Base-by-base conservation (phyloP, 805 yeast genomes). In the Saccharomycopsis babjevae region DNA sequence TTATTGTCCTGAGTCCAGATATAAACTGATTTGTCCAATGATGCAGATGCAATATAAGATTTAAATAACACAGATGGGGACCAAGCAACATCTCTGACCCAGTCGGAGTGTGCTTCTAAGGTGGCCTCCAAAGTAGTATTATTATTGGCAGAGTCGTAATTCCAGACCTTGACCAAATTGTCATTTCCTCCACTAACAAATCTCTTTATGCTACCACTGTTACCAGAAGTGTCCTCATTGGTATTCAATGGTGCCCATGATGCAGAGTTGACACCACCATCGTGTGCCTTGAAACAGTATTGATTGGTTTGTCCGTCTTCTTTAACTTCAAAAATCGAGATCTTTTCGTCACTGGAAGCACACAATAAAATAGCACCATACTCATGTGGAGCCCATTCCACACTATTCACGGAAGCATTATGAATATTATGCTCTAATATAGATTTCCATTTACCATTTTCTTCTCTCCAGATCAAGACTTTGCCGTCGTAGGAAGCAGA, bases 11-110 rank as follows among this genome's bases (percentile, higher is more conserved):
- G 93, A 8, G 97, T 85, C 99, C 99, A 94, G 71, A 94, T 88
- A 63, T 92, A 78, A 58, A 96, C 97, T 0, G 96, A 88, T 72
- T 89, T 86, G 74, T 94, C 99, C 75, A 94, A 98, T 25, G 98
- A 92, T 10, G 97, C 97, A 42, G 96, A 85, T 15, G 98, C 99
- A 68, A 94, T 88, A 72, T 91, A 93, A 15, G 96, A 85, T 67
- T 89, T 86, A 56, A 89, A 81, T 64, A 94, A 80, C 56, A 89
- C 84, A 1, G 96, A 85, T 56, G 98, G 97, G 22, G 97, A 90
- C 99, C 99, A 94, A 3, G 96, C 90, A 63, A 93, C 97, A 72
- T 94, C 99, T 74, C 99, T 85, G 39, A 94, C 97, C 99, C 99
- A 94, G 73, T 94, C 99, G 18, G 89, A 79, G 73, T 94, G 99